phyloP scores from a whole-genome alignment of 129 eudicot species.

The Flaveria bidentis region DNA sequence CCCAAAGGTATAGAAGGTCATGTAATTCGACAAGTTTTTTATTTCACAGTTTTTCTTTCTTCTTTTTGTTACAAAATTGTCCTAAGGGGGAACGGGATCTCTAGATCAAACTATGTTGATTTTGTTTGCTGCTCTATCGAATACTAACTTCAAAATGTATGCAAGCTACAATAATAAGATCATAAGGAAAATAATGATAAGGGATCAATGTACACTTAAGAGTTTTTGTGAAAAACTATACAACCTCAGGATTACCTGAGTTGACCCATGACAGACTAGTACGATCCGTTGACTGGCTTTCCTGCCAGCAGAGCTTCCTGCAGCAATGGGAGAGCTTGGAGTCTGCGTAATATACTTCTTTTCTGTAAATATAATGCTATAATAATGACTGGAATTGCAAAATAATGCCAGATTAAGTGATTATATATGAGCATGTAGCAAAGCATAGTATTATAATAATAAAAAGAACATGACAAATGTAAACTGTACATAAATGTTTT shows the following conservation, averaged over 20 bases:
- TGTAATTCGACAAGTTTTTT: background rate
- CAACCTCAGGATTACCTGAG: constrained; percentile 47
- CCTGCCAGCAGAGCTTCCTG: constrained; percentile 84
- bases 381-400: constrained; percentile 5
- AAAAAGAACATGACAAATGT: constrained; percentile 9
- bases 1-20: constrained; percentile 2
- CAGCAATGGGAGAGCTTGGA: constrained; percentile 82
- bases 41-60: background rate
- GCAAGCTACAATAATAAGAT: background rate
- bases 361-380: background rate
- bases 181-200: background rate
- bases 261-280: constrained; percentile 80
- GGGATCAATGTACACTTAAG: background rate
- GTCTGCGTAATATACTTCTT: constrained; percentile 46
- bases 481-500: background rate
- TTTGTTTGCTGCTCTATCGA: background rate
- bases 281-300: constrained; percentile 66
- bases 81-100: background rate
- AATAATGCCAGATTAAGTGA: constrained; percentile 18
- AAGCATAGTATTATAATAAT: background rate
- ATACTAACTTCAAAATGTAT: background rate
- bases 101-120: background rate
- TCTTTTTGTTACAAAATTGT: background rate
- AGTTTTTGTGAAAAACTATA: constrained; percentile 1
- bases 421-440: constrained; percentile 15